phyloP scores from a whole-genome alignment of 352 stramenopile genomes.

The Saprolegnia parasitica region DNA sequence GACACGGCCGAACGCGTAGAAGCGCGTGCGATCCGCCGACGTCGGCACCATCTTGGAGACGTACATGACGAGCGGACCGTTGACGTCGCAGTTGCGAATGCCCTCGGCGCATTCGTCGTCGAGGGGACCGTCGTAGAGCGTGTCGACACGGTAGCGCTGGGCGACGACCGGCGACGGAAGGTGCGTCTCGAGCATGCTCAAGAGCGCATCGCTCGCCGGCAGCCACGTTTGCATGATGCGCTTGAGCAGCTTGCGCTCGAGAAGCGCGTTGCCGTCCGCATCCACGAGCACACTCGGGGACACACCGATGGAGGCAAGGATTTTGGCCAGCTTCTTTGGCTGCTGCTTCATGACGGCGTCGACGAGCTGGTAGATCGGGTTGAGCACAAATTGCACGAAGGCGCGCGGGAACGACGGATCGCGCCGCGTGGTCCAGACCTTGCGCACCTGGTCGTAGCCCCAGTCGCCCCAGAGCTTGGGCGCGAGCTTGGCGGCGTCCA shows the following conservation, averaged over 20 bases:
- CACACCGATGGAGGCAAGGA: constrained; percentile 67
- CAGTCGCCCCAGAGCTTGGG: constrained; percentile 90
- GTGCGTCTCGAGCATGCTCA: constrained; percentile 94
- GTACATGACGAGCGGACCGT: constrained; percentile 90
- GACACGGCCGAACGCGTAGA: constrained; percentile 93
- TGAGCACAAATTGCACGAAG: constrained; percentile 92
- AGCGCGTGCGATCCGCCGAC: constrained; percentile 82
- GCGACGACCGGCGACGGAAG: constrained; percentile 84
- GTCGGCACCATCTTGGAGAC: constrained; percentile 94
- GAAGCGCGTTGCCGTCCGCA: constrained; percentile 74
- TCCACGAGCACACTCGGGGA: constrained; percentile 52
- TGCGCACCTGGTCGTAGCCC: constrained; percentile 57
- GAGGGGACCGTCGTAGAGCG: constrained; percentile 90
- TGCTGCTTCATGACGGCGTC: constrained; percentile 90
- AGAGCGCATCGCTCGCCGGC: constrained; percentile 85
- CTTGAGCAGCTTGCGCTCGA: constrained; percentile 60
- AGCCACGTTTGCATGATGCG: constrained; percentile 91
- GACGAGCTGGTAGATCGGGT: constrained; percentile 83
- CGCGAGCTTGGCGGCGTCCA: constrained; percentile 89
- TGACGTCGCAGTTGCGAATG: constrained; percentile 88
- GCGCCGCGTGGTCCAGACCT: constrained; percentile 81
- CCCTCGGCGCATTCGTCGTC: constrained; percentile 85
- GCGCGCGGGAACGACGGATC: constrained; percentile 76
- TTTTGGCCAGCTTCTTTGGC: constrained; percentile 79
- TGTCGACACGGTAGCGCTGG: constrained; percentile 88